Evolutionary conservation across 2,329 filamentous ascomycete genomes (phyloP).

Genomic region (Beauveria australis): DNA sequence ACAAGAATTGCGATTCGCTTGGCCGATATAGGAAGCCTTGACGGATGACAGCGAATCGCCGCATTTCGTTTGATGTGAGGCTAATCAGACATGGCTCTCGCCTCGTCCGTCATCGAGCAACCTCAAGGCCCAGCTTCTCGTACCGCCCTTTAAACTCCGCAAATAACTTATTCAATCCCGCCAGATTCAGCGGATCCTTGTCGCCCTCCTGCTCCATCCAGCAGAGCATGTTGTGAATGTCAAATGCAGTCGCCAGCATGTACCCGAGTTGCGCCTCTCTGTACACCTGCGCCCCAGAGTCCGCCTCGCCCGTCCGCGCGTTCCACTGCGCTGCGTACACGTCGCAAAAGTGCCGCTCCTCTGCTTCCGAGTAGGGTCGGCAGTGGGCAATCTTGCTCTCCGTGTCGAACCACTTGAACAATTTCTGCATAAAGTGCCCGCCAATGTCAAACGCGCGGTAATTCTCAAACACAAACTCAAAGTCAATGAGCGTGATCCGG

Average conservation of each 20-base stretch:
- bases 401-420: constrained; percentile 16
- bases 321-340: constrained; percentile 14
- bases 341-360: constrained; percentile 16
- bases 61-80: no score
- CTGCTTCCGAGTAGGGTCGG: constrained; percentile 10
- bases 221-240: constrained; percentile 16
- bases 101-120: background rate
- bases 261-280: constrained; percentile 13
- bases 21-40: no score
- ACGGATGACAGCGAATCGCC: no score
- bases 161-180: constrained; percentile 13
- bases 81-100: no score
- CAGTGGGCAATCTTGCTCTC: constrained; percentile 13
- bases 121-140: background rate
- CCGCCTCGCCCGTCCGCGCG: constrained; percentile 11
- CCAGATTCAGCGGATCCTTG: constrained; percentile 11
- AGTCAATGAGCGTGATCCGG: constrained; percentile 13
- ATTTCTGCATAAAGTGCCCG: constrained; percentile 16
- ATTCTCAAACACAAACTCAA: constrained; percentile 15
- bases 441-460: constrained; percentile 16
- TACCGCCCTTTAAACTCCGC: constrained; percentile 9
- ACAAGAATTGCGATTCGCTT: background rate
- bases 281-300: constrained; percentile 13
- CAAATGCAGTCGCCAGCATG: constrained; percentile 15
- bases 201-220: constrained; percentile 10